Conservation (phyloP, 1,284 basidiomycete genomes). For the Tilletia walkeri region DNA sequence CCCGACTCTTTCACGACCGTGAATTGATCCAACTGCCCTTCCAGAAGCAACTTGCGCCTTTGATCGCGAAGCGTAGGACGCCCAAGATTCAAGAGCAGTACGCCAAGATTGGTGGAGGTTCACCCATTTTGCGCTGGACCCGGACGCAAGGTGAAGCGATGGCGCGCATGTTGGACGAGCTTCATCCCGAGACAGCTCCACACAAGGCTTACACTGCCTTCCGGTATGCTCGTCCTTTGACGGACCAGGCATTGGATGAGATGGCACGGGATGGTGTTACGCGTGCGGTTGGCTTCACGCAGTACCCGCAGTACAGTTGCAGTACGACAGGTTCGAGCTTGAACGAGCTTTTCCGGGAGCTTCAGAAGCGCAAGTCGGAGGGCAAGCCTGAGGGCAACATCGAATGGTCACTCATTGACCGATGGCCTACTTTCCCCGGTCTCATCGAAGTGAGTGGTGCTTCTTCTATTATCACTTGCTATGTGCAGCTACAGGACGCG, state of each 20-base stretch:
- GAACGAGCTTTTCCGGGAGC: slow-evolving; percentile 77
- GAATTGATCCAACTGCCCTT: slow-evolving; percentile 92
- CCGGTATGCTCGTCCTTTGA: slow-evolving; percentile 77
- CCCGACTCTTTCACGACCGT: slow-evolving; percentile 86
- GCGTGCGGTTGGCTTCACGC: slow-evolving; percentile 91
- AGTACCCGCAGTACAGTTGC: slow-evolving; percentile 99
- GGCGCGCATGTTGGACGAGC: slow-evolving; percentile 85
- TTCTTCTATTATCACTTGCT: not conserved
- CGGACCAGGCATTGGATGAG: slow-evolving; percentile 75
- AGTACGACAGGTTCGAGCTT: slow-evolving; percentile 95
- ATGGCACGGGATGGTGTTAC: slow-evolving; percentile 88
- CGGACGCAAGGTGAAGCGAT: slow-evolving; percentile 83
- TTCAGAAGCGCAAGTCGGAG: slow-evolving; percentile 60
- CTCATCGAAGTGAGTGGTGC: slow-evolving; percentile 70
- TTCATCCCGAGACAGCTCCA: slow-evolving; percentile 85
- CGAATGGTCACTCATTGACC: slow-evolving; percentile 95
- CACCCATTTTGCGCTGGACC: slow-evolving; percentile 93
- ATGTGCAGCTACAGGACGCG: not conserved
- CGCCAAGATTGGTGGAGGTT: slow-evolving; percentile 89
- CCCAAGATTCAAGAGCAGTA: slow-evolving; percentile 95
- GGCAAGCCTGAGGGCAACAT: slow-evolving; percentile 65
- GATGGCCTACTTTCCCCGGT: slow-evolving; percentile 93
- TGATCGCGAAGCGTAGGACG: slow-evolving; percentile 86
- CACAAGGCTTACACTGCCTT: slow-evolving; percentile 82
- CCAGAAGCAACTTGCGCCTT: slow-evolving; percentile 79